Base-by-base conservation (phyloP, 2,329 filamentous ascomycete genomes). In the Trichophyton schoenleinii region DNA sequence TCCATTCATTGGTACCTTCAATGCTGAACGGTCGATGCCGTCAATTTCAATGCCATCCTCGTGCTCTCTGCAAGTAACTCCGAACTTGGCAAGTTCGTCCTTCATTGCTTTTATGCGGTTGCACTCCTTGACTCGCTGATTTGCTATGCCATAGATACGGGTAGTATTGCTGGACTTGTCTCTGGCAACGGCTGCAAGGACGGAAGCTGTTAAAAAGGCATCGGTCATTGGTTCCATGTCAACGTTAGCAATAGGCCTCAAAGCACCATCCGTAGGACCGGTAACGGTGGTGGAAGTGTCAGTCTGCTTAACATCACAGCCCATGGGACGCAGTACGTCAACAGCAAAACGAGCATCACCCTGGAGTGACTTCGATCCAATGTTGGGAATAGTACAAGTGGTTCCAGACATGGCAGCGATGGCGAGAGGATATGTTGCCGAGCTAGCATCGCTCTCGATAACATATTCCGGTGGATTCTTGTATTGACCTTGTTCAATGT, bases 191-290 rank as follows among this genome's bases (percentile, higher is more conserved):
- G 94, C 94, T 28, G 91, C 94, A 55, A 99, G 81, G 3, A 96
- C 91, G 1, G 91, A 95, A 18, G 94, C 94, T 3, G 91, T 96
- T 59, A 99, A 80, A 79, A 99, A 99, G 57, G 94, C 94, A 74
- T 99, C 94, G 0, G 94, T 99, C 94, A 99, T 99, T 0, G 92
- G 88, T 73, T 97, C 94, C 94, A 99, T 99, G 70, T 99, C 91
- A 31, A 99, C 85, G 63, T 92, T 87, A 18, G 85, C 77, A 11
- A 99, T 78, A 0, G 89, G 87, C 67, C 85, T 85, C 44, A 99
- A 77, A 15, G 81, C 75, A 9, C 94, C 92, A 61, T 80, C 74
- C 1, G 82, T 75, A n/a, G 94, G 94, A 0, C 94, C 94, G 7
- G 87, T 95, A 7, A 99, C 94, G 0, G 91, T 97, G 1, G 94